Evolutionary conservation across 192 early-diverging fungal species (phyloP), one percentile per base, ranked within the genome.

Genomic region (Backusella psychrophila): DNA sequence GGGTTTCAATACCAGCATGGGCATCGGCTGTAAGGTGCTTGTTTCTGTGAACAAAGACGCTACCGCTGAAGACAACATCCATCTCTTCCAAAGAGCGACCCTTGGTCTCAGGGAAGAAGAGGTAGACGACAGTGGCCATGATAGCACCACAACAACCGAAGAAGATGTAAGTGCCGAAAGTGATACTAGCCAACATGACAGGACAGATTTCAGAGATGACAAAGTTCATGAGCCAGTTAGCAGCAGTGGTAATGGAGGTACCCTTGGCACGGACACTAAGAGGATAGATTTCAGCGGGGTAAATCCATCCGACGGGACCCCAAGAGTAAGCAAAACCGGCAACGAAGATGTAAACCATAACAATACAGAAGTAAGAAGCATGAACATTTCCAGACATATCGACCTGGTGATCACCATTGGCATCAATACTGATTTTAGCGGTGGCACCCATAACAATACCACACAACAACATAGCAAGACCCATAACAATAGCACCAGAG

Each of bases 271-370:
- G 93, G 49, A 95, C 85, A 41, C 90, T 89, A 63, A 96, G 90
- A 49, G 96, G 94, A 83, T 92, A 96, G 74, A 98, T 96, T 83
- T 98, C 96, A 26, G 93, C 88, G 38, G 94, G 91, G 80, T 95
- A 94, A 79, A 95, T 90, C 96, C 95, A 98, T n/a, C 89, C 91
- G 44, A 95, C 90, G 15, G 96, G 96, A 14, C 96, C 96, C 95
- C 96, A 97, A 17, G 95, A 93, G 79, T 85, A 87, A 68, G 93
- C 94, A 73, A 97, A 97, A 38, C 71, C 67, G 34, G 56, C 41
- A 49, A 91, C 66, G 72, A 91, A 93, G 39, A 91, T 75, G 31
- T 86, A 88, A 31, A 86, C 72, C 76, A 86, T 85, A 26, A 90
- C 86, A 17, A 92, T 82, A 38, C 78, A 71, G 52, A 80, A 71